Evolutionary conservation across 2,329 filamentous ascomycete species (phyloP), one percentile per base, ranked within the genome.

Genomic region (Teratosphaeria destructans): DNA sequence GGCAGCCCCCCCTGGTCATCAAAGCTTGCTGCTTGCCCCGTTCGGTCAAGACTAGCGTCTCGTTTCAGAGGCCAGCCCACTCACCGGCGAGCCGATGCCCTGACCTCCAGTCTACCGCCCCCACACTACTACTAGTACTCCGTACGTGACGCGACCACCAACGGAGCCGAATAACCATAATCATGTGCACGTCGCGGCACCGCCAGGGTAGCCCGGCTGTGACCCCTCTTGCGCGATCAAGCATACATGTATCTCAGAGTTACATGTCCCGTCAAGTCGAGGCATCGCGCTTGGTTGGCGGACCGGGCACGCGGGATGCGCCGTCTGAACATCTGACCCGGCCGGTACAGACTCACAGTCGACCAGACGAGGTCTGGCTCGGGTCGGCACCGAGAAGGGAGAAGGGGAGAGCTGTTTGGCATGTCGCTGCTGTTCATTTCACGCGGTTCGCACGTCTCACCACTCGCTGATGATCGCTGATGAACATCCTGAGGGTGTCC

Each of bases 11-110:
- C 23, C 29, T 32, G 55, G 26, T 34, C 57, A 14, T 47, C 19
- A 35, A 14, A 35, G 55, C 52, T 43, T 27, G 26, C 19, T 43
- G 55, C 52, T 43, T 27, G 26, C 19, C 54, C 52, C 26, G n/a
- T 49, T 54, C 19, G 60, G 34, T 55, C 27, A 11, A 53, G 11
- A 19, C 23, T 58, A 55, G 52, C 37, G 35, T 53, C 52, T 59
- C 59, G 57, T 61, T 61, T 58, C 57, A 56, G 23, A 23, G 52
- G 8, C 52, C 37, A 32, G 57, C 23, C 57, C 57, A 58, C 55
- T 52, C 55, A 43, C n/a, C 49, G 23, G n/a, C 34, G 43, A 29
- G 43, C 19, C 43, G 43, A 49, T 49, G 43, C n/a, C 43, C 43
- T 32, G 7, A 7, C 29, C 29, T 23, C 23, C 23, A 23, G 2